Evolutionary conservation across 331 rosid species (phyloP), one percentile per base, ranked within the genome.

Genomic region (Stylosanthes scabra): DNA sequence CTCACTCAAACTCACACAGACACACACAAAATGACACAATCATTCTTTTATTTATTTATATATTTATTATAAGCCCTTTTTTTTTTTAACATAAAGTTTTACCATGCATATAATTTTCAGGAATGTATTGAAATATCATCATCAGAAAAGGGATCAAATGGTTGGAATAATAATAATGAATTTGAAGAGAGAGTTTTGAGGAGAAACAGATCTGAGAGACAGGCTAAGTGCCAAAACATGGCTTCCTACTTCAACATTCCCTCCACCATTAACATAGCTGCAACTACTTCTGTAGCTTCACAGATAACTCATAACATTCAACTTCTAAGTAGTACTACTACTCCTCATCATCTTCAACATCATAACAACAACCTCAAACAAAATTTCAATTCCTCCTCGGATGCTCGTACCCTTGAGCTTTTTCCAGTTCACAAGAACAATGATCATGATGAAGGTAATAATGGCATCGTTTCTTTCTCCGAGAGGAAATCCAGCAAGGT

Each of bases 381-480:
- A 54, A 28, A 71, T 44, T 3, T 3, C 4, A 34, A 4, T 34
- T 34, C 39, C 6, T 34, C 39, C 6, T 67, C 58, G 54, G 55
- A 68, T 54, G 39, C 68, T 40, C 46, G 67, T 25, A 86, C 94
- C 11, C 88, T 84, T 2, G 80, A 89, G 57, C 94, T 89, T 63
- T 90, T 90, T 70, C 97, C 97, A 55, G 81, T 64, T 1, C 41
- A 72, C 51, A 84, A 80, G 14, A 66, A 70, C 44, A 66, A 46
- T 63, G 65, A 68, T 29, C 82, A 75, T 63, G 78, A 39, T 34
- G 39, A 20, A 20, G 25, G 25, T 20, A 20, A 20, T 20, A 20
- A 34, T 34, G 39, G 6, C 39, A 34, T 34, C 29, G 66, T 59
- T 56, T 63, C 42, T 29, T 12, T 58, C 10, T 7, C 73, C 15